These are phyloP conservation scores for Allium cepa DNA, from an alignment of 106 monocot species.

Conservation along the genomic window DNA sequence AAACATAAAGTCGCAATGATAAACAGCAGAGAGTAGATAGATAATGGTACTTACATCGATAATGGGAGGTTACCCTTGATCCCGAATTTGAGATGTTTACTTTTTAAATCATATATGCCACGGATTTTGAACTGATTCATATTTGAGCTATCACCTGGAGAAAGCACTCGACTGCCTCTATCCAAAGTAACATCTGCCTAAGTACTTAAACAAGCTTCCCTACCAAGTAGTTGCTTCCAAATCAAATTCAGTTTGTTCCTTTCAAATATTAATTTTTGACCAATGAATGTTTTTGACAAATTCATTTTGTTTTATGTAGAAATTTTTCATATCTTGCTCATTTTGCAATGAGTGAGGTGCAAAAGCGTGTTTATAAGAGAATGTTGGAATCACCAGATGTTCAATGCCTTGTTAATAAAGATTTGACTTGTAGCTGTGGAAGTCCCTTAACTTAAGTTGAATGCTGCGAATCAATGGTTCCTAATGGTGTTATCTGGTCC, in stretches of 20 bases:
- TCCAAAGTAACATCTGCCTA: too few relatives aligned
- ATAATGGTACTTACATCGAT: constrained; percentile 62
- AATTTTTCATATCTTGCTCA: too few relatives aligned
- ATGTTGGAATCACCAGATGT: constrained; percentile 91
- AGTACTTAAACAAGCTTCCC: not conserved
- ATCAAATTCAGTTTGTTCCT: too few relatives aligned
- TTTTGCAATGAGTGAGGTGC: constrained; percentile 86
- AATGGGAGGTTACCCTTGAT: constrained; percentile 75
- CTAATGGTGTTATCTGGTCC: constrained; percentile 86
- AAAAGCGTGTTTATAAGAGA: constrained; percentile 91
- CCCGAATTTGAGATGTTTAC: constrained; percentile 85
- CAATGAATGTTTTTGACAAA: too few relatives aligned
- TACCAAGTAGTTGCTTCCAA: constrained; percentile 2
- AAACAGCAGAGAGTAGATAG: not conserved
- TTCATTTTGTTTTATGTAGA: too few relatives aligned
- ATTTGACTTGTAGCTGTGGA: constrained; percentile 86
- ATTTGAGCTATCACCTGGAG: too few relatives aligned
- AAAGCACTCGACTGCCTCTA: too few relatives aligned
- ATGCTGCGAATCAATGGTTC: constrained; percentile 75
- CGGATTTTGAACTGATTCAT: constrained; percentile 48
- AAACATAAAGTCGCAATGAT: not conserved
- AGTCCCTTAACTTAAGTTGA: constrained; percentile 84
- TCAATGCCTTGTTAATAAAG: constrained; percentile 85
- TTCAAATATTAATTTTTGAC: too few relatives aligned
- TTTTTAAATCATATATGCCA: constrained; percentile 76